These are phyloP conservation scores for Alternaria triticimaculans DNA, from an alignment of 2,329 filamentous ascomycete genomes.

Conservation along the genomic window DNA sequence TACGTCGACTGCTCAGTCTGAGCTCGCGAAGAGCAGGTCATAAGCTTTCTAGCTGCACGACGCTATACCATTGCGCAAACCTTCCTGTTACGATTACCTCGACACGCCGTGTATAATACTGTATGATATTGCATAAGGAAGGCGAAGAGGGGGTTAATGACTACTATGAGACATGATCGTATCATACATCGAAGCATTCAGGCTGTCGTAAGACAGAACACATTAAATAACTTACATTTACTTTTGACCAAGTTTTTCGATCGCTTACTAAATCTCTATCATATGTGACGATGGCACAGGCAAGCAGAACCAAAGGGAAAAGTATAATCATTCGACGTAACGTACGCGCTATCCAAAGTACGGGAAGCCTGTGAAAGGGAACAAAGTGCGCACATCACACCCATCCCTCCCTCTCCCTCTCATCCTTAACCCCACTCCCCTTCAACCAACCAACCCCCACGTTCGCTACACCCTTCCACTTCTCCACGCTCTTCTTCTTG, in stretches of 20 bases:
- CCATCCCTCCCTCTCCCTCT: constrained; percentile 36
- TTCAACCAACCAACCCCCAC: constrained; percentile 46
- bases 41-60: not conserved
- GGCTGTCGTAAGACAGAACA: not conserved
- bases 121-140: not conserved
- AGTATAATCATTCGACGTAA: not conserved
- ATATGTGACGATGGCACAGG: not conserved
- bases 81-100: not conserved
- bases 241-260: not conserved
- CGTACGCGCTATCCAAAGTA: not conserved
- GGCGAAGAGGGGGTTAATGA: not conserved
- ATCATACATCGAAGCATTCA: not conserved
- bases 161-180: not conserved
- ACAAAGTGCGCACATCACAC: constrained; percentile 18
- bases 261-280: not conserved
- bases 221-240: not conserved
- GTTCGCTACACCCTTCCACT: constrained; percentile 45
- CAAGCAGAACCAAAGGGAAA: not conserved
- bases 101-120: not conserved
- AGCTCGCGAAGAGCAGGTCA: constrained; percentile 37
- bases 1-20: constrained; percentile 42
- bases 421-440: constrained; percentile 35
- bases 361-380: no score
- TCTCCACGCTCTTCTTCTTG: constrained; percentile 44
- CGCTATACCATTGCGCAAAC: no score